phyloP scores from a whole-genome alignment of 331 rosid species.

The Rhamnella rubrinervis region DNA sequence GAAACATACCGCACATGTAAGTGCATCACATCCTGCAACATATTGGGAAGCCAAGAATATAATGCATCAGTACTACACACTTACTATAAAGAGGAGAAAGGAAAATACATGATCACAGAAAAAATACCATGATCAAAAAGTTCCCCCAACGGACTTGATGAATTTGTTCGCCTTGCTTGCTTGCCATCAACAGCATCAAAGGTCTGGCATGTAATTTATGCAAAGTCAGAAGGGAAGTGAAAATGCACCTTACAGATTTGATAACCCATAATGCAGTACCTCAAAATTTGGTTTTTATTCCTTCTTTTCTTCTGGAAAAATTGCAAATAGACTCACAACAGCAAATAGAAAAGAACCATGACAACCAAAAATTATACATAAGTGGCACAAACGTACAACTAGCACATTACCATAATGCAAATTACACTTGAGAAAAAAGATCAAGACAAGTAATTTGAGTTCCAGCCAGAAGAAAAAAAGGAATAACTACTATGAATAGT shows the following conservation, averaged over 20 bases:
- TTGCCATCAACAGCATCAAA: constrained; percentile 99
- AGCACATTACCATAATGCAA: no score
- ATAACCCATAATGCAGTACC: no score
- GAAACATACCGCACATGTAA: constrained; percentile 85
- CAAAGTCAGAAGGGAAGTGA: constrained; percentile 12
- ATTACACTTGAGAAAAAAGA: no score
- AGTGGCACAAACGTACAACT: background rate
- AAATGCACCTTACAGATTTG: background rate
- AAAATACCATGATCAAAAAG: constrained; percentile 88
- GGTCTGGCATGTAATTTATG: constrained; percentile 48
- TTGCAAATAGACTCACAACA: background rate
- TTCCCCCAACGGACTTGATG: constrained; percentile 96
- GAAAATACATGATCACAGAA: constrained; percentile 9
- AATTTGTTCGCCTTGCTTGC: constrained; percentile 95
- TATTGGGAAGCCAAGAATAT: constrained; percentile 26
- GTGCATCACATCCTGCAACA: constrained; percentile 95
- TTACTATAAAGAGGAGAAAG: constrained; percentile 1
- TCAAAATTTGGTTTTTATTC: no score
- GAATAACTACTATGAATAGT: background rate
- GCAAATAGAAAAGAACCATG: background rate
- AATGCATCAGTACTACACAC: constrained; percentile 25
- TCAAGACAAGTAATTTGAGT: no score
- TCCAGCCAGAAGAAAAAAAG: no score
- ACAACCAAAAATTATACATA: background rate
- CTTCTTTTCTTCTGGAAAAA: no score